Evolutionary conservation across 163 green algal species (phyloP), one percentile per base, ranked within the genome.

Genomic region (Smithsoniella earleae): DNA sequence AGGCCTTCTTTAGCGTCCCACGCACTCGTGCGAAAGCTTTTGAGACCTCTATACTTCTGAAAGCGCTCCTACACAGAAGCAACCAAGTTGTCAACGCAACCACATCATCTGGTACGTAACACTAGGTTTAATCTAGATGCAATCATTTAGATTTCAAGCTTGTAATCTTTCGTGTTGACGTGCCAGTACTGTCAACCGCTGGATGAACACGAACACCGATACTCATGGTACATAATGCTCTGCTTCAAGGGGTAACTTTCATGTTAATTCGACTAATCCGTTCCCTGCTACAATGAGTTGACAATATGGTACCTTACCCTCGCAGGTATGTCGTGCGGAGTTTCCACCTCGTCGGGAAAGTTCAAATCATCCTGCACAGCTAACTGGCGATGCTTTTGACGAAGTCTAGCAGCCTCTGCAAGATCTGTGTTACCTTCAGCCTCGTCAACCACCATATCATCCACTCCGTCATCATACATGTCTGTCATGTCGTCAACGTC

Each of bases 1-100:
- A 97, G 84, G 46, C 76, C 81, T 76, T 97, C 91, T 74, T 89
- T 86, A 3, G 86, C 64, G 82, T 96, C 89, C 91, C 92, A 96
- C 31, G 84, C 66, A 36, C 81, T 89, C 31, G 86, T 92, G 66
- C 93, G 85, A 78, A 96, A 93, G 63, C 78, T 91, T 82, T 96
- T 96, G 22, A 98, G 85, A 8, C 89, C 89, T 30, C 91, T 81
- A 81, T 84, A 92, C 79, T 86, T 84, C 18, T 66, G 77, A 69
- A 90, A 90, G 30, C 75, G 58, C n/a, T 69, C 58, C 58, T 69
- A 33, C 58, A 69, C 40, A 10, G 40, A 10, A 49, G 40, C 40
- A 10, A 10, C 40, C 40, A 13, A 10, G 40, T 49, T 49, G n/a
- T n/a, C n/a, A n/a, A n/a, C n/a, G n/a, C n/a, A n/a, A n/a, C n/a